Evolutionary conservation across 345 rosid species (phyloP).

Genomic region (Carallia brachiata): DNA sequence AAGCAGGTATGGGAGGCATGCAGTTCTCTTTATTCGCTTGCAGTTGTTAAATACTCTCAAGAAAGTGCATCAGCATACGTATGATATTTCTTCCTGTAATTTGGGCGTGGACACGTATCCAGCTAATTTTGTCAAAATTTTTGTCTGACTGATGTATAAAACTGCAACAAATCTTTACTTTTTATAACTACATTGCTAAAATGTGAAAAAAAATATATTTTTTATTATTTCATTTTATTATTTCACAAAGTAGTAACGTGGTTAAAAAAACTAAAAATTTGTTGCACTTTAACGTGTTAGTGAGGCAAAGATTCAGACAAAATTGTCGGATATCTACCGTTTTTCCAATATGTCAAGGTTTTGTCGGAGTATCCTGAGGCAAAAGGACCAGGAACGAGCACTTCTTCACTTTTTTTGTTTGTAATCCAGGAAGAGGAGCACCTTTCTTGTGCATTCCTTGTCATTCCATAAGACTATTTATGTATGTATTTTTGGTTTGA

Average conservation of each 20-base stretch:
- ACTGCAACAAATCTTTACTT: no score
- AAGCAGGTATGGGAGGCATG: conserved; percentile 98
- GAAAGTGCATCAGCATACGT: conserved; percentile 1
- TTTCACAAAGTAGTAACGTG: no score
- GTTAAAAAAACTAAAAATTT: no score
- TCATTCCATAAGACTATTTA: conserved; percentile 1
- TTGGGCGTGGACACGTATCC: neutral
- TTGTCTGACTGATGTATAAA: no score
- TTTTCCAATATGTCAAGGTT: conserved; percentile 41
- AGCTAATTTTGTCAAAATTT: no score
- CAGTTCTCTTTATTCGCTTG: conserved; percentile 17
- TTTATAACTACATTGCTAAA: no score
- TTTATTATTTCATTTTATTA: no score
- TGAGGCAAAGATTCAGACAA: no score
- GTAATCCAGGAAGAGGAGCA: neutral
- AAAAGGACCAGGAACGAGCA: conserved; percentile 56
- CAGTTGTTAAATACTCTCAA: neutral
- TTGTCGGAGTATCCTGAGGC: conserved; percentile 83
- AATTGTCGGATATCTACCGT: no score
- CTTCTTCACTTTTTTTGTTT: no score
- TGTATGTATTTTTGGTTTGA: neutral
- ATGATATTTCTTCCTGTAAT: conserved; percentile 23
- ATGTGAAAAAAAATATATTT: no score
- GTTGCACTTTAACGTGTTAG: no score
- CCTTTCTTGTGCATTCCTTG: conserved; percentile 11